Evolutionary conservation across 768 basidiomycete genomes (phyloP).

Genomic region (Kwoniella newhampshirensis): DNA sequence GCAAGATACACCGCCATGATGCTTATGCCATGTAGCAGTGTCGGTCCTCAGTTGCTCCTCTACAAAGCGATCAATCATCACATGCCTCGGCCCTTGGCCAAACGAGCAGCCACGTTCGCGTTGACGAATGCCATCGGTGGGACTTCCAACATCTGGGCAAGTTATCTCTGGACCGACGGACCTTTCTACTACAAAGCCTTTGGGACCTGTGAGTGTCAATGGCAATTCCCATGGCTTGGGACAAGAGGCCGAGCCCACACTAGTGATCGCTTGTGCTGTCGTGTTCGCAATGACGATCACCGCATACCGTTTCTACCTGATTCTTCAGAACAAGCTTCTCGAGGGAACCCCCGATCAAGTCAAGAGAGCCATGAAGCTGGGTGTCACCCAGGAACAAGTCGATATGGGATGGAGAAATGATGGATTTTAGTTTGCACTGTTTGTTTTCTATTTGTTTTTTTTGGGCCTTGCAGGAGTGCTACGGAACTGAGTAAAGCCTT

Average conservation of each 20-base stretch:
- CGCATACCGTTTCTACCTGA: constrained; percentile 36
- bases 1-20: constrained; percentile 40
- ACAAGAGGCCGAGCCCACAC: no score
- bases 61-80: constrained; percentile 47
- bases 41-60: constrained; percentile 43
- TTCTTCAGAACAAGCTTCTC: constrained; percentile 35
- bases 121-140: constrained; percentile 46
- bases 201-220: constrained; percentile 26
- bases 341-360: constrained; percentile 21
- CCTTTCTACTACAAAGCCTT: constrained; percentile 38
- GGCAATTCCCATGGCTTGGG: no score
- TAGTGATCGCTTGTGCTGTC: constrained; percentile 31
- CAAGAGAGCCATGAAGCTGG: constrained; percentile 20
- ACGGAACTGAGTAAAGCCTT: no score
- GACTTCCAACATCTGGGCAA: constrained; percentile 39
- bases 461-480: no score
- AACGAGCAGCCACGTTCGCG: constrained; percentile 44
- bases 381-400: constrained; percentile 40
- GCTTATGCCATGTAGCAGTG: constrained; percentile 35
- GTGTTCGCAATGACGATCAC: constrained; percentile 33
- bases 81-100: constrained; percentile 40
- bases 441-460: no score
- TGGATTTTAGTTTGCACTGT: no score
- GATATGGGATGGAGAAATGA: constrained; percentile 46
- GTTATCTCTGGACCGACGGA: constrained; percentile 29